Evolutionary conservation across 306 rosid genomes (phyloP), one percentile per base, ranked within the genome.

Genomic region (Dryas drummondii): DNA sequence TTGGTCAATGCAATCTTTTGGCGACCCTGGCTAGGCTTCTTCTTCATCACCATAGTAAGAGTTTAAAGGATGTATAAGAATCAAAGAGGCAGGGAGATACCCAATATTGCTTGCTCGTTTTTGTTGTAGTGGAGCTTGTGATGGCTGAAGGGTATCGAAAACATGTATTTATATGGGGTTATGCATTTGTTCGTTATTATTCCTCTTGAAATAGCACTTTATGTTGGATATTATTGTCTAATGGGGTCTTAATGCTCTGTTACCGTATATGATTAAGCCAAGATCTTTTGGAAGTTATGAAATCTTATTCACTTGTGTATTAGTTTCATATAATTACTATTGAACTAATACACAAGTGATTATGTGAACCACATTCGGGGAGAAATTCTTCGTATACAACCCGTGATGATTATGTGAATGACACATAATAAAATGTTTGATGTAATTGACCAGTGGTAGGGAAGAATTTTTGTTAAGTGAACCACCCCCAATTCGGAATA

Each of bases 1-100:
- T 52, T 70, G 49, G 63, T 7, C 3, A 70, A 53, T 9, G 27
- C 74, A 16, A 53, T 70, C 63, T 70, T 68, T 53, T 70, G 47
- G 26, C 49, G 32, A 70, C 74, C 61, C 49, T 32, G 49, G 14
- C 16, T 16, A 17, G 37, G 50, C 15, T 14, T 52, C 74, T 68
- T 70, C 40, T 37, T 17, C 74, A 53, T 68, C 44, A 7, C 74
- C 59, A 50, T 68, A 0, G 73, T 52, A 13, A 16, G 10, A 51
- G 11, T 27, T 9, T 14, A 47, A 22, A 53, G 17, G 69, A 22
- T 65, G 5, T 49, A 9, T 26, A 44, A 44, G 17, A 4, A 65
- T 0, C 9, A 27, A 65, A 1, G 19, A 49, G 17, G 2, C 19
- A 15, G 57, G 16, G 37, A 32, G 37, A 32, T 32, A 32, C 37